phyloP scores from a whole-genome alignment of 805 yeast genomes.

The Yamadazyma sp. region DNA sequence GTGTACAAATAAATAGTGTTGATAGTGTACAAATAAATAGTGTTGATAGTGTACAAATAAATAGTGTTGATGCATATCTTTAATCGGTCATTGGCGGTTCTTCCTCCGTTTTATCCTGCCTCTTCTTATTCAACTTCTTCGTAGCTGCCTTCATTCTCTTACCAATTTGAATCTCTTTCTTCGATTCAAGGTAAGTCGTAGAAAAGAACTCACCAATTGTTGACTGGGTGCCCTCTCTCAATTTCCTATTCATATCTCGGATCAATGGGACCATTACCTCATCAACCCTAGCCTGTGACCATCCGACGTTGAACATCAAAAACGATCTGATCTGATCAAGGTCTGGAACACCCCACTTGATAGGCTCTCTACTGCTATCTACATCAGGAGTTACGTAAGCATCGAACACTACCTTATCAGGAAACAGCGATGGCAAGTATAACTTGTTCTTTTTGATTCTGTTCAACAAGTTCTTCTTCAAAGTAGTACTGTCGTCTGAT shows the following conservation, averaged over 20 bases:
- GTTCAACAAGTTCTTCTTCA: constrained; percentile 58
- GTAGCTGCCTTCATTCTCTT: constrained; percentile 64
- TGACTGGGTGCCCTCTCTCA: constrained; percentile 53
- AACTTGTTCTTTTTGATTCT: constrained; percentile 53
- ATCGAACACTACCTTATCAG: constrained; percentile 62
- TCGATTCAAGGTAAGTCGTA: constrained; percentile 48
- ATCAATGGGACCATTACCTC: constrained; percentile 85
- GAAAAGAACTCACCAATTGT: constrained; percentile 71
- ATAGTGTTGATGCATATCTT: no score
- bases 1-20: no score
- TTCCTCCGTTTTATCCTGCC: not conserved
- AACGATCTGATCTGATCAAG: constrained; percentile 73
- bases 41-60: no score
- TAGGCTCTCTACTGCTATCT: constrained; percentile 73
- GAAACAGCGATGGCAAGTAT: constrained; percentile 62
- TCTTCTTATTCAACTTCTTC: constrained; percentile 33
- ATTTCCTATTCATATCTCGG: constrained; percentile 67
- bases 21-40: no score
- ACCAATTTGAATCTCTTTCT: constrained; percentile 51
- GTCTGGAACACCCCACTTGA: constrained; percentile 90
- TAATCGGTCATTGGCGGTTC: no score
- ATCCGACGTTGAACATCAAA: constrained; percentile 69
- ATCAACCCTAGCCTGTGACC: constrained; percentile 76
- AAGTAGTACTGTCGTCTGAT: constrained; percentile 42
- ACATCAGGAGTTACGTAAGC: constrained; percentile 84